Conservation (phyloP, 768 basidiomycete species). For the Hericium alpestre region DNA sequence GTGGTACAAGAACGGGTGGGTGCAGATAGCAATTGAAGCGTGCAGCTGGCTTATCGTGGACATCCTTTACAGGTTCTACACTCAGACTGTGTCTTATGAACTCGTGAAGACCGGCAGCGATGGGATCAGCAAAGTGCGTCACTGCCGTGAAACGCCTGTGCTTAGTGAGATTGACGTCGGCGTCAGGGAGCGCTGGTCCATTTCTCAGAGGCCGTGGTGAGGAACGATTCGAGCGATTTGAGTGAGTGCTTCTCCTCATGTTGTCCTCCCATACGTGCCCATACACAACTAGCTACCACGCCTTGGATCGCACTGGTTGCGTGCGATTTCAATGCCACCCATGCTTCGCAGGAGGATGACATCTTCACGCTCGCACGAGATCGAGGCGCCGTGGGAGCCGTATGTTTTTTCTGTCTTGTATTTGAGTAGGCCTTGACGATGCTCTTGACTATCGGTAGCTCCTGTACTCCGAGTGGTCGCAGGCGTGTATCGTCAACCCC, state of each 20-base stretch:
- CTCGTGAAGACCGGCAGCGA: constrained; percentile 38
- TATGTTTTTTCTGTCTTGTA: constrained; percentile 24
- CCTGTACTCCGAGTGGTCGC: constrained; percentile 63
- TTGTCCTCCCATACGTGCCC: neutral
- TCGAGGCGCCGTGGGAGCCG: constrained; percentile 72
- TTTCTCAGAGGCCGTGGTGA: constrained; percentile 52
- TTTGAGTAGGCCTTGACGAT: neutral
- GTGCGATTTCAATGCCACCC: constrained; percentile 71
- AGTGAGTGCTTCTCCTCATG: constrained; percentile 26
- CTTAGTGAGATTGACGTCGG: neutral
- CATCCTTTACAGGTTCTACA: constrained; percentile 5
- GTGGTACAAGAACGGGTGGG: constrained; percentile 43
- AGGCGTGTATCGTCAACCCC: constrained; percentile 65
- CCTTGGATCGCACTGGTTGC: constrained; percentile 89
- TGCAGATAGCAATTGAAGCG: neutral
- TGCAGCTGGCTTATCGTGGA: neutral
- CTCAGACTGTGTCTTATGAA: constrained; percentile 49
- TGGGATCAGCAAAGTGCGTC: constrained; percentile 48
- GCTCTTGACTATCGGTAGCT: constrained; percentile 34
- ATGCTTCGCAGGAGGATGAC: constrained; percentile 49
- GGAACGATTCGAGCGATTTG: constrained; percentile 30
- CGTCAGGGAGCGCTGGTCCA: constrained; percentile 74
- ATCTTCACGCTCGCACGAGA: constrained; percentile 75
- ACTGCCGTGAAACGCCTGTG: neutral
- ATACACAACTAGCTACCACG: constrained; percentile 39